These are phyloP conservation scores for Geoglossum glabrum DNA, from an alignment of 495 filamentous ascomycete species.

Conservation along the genomic window DNA sequence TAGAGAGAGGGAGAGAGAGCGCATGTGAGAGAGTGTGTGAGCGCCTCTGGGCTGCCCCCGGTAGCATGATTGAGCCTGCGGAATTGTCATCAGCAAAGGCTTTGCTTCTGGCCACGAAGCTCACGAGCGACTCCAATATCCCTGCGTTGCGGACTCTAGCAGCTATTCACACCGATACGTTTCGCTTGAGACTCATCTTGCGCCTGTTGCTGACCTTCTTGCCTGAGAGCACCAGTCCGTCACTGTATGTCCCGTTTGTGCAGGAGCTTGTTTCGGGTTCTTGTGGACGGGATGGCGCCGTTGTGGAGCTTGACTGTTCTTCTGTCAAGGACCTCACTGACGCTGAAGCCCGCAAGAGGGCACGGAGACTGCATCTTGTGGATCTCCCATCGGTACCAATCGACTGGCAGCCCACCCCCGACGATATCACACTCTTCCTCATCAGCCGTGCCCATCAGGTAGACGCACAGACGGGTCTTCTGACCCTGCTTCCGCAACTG, in stretches of 20 bases:
- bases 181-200: constrained; percentile 47
- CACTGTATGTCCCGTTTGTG: constrained; percentile 39
- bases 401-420: constrained; percentile 2
- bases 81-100: constrained; percentile 26
- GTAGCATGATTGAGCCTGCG: constrained; percentile 22
- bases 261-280: constrained; percentile 25
- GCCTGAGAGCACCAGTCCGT: constrained; percentile 53
- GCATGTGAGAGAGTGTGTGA: too few species aligned
- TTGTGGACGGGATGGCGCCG: constrained; percentile 5
- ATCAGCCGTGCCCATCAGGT: constrained; percentile 56
- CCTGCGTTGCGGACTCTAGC: constrained; percentile 39
- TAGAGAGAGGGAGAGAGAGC: neutral
- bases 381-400: constrained; percentile 13
- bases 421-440: constrained; percentile 42
- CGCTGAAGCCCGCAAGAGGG: constrained; percentile 42
- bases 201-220: constrained; percentile 72
- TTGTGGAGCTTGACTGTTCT: constrained; percentile 31
- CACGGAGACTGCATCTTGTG: constrained; percentile 47
- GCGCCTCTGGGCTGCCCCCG: constrained; percentile 5
- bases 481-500: constrained; percentile 50
- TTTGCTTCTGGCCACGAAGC: constrained; percentile 26
- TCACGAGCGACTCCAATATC: constrained; percentile 35
- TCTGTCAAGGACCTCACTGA: constrained; percentile 41
- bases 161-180: constrained; percentile 32
- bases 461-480: constrained; percentile 57